Evolutionary conservation across 306 rosid genomes (phyloP).

Genomic region (Boehmeria nivea): DNA sequence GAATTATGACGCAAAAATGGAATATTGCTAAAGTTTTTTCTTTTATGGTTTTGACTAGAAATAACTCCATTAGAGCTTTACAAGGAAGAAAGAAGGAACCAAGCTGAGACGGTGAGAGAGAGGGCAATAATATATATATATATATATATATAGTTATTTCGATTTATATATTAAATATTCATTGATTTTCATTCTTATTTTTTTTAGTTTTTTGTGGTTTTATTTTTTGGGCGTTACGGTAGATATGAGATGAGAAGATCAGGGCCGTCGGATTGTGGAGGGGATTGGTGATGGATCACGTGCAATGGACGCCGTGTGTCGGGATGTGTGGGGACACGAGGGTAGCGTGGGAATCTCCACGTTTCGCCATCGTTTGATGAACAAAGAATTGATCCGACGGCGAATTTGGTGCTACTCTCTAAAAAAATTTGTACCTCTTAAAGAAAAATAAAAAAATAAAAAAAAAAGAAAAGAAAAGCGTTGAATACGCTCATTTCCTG

Average conservation of each 20-base stretch:
- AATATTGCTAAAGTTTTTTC: neutral
- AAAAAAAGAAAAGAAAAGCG: too few relatives aligned
- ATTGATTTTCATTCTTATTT: neutral
- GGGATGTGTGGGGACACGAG: neutral
- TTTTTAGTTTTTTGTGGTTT: neutral
- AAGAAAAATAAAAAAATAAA: too few relatives aligned
- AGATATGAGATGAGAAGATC: neutral
- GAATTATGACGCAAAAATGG: constrained; percentile 16
- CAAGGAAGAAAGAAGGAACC: neutral
- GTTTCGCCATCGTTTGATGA: neutral
- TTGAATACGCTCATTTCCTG: too few relatives aligned
- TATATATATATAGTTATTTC: too few relatives aligned
- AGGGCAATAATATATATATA: too few relatives aligned
- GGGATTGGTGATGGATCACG: neutral
- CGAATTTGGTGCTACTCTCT: neutral
- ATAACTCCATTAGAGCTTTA: neutral
- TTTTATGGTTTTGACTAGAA: constrained; percentile 7
- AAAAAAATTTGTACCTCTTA: neutral
- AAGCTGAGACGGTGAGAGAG: neutral
- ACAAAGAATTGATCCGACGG: neutral
- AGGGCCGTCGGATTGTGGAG: neutral
- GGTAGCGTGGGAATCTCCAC: constrained; percentile 1
- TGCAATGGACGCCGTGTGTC: constrained; percentile 10
- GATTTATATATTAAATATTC: too few relatives aligned
- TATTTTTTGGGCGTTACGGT: neutral